A percentile compares a stretch with the other conserved stretches of the same genome.
phyloP scores from a whole-genome alignment of 345 rosid genomes.

The Mallotus nudiflorus region DNA sequence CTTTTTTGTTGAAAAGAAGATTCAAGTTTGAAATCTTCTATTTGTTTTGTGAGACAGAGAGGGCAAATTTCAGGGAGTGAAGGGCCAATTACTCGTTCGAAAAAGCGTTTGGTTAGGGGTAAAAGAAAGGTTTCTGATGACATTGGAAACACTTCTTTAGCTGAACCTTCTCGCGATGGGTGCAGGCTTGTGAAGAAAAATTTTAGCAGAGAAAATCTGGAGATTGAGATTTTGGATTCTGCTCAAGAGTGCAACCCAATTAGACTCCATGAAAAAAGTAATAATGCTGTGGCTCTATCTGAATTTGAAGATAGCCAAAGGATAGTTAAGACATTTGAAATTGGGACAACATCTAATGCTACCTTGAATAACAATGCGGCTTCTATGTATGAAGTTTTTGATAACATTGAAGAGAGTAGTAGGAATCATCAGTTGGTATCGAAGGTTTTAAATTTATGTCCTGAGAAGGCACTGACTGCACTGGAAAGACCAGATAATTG shows the following conservation, averaged over 20 bases:
- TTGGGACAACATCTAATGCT: conserved; percentile 43
- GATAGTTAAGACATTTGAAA: conserved; percentile 23
- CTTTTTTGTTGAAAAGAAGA: conserved; percentile 20
- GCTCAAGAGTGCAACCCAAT: conserved; percentile 37
- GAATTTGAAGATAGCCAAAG: conserved; percentile 21
- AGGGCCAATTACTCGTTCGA: conserved; percentile 22
- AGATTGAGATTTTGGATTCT: conserved; percentile 38
- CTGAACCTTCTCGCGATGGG: conserved; percentile 43
- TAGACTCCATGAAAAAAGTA: conserved; percentile 17
- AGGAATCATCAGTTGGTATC: conserved; percentile 28
- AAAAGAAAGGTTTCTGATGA: conserved; percentile 30
- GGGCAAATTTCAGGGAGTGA: conserved; percentile 24
- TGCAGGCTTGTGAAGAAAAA: conserved; percentile 50
- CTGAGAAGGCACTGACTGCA: conserved; percentile 21
- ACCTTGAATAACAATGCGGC: conserved; percentile 15
- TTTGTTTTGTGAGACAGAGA: conserved; percentile 30
- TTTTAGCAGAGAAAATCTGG: conserved; percentile 29
- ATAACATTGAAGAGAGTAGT: conserved; percentile 45
- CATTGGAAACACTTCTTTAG: conserved; percentile 28
- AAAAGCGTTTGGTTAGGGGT: conserved; percentile 19
- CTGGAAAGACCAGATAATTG: conserved; percentile 24
- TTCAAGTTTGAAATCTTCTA: conserved; percentile 34
- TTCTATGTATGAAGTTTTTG: conserved; percentile 28
- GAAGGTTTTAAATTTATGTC: conserved; percentile 1
- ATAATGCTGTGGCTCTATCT: neutral